A percentile compares a stretch with the other conserved stretches of the same genome.
Conservation (phyloP, 169 alveolate species). For the Eimeria falciformis region DNA sequence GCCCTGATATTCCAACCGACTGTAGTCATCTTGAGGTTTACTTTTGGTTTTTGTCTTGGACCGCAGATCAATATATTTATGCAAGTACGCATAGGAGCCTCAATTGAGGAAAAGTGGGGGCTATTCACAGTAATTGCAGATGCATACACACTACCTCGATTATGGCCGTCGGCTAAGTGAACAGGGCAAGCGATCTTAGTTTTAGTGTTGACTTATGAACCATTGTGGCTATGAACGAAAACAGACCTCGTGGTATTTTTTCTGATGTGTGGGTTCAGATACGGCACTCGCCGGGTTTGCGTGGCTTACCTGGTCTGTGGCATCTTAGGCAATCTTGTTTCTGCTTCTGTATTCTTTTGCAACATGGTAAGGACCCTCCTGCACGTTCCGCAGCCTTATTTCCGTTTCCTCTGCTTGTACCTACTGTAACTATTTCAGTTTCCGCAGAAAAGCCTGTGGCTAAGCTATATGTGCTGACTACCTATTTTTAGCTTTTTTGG, state of each 20-base stretch:
- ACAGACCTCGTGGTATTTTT: neutral
- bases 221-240: too few relatives aligned
- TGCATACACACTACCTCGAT: too few relatives aligned
- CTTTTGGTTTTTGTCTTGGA: neutral
- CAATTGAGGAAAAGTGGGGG: conserved; percentile 23
- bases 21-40: neutral
- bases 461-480: neutral
- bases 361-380: neutral
- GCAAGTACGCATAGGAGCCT: conserved; percentile 67
- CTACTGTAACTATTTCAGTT: too few relatives aligned
- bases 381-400: neutral
- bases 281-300: conserved; percentile 43
- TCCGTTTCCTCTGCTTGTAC: neutral
- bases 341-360: conserved; percentile 71
- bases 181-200: too few relatives aligned
- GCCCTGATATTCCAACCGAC: too few relatives aligned
- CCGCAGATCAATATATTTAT: conserved; percentile 64
- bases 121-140: neutral
- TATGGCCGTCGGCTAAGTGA: too few relatives aligned
- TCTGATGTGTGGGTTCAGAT: conserved; percentile 38
- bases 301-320: conserved; percentile 62
- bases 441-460: neutral
- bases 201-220: too few relatives aligned
- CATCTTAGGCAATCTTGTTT: conserved; percentile 57
- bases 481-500: neutral